Base-by-base conservation (phyloP, 225 moss, liverwort and hornwort genomes). In the Thuidium tamariscinum region DNA sequence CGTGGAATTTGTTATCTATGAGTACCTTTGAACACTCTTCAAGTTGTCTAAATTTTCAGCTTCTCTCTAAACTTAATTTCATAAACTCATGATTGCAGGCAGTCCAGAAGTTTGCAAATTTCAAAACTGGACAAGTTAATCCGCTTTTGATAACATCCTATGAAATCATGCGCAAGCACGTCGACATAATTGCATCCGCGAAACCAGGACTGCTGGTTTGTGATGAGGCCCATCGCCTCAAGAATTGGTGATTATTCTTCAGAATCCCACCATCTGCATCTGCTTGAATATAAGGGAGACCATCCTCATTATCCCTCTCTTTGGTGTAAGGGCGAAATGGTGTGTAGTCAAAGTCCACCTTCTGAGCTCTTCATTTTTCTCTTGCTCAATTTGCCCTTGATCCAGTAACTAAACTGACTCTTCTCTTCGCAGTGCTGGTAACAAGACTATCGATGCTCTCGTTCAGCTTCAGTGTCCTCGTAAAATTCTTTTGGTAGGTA, bases 161-260 rank as follows among this genome's bases (percentile, higher is more conserved):
- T 84, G 97, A 97, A 88, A 88, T 95, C 70, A 86, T 97, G 73
- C 94, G 97, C 79, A 97, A 97, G 87, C 92, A 97, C 77, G 92
- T 92, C 60, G 94, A 93, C 67, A 80, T 86, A 79, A 86, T 97
- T 54, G 92, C 88, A 88, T 88, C 95, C 69, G 89, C 95, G 62
- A 93, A 95, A 87, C 95, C 93, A 60, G 97, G 91, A 77, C 92
- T 97, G 41, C 93, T 95, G 55, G 93, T 97, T 80, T 97, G 97
- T 90, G 97, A 97, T 72, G 97, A 97, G 91, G 95, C 97, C 87
- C 97, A 97, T 93, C 93, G 97, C 82, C 92, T 97, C 54, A 97
- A 97, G 84, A 97, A 95, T 90, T 97, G 97, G 97, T 97, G 90
- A 36, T 49, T 32, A 74, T 27, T 13, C 68, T 74, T 83, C 67